Evolutionary conservation across 2,329 filamentous ascomycete genomes (phyloP).

Genomic region (Apiospora malaysiana): DNA sequence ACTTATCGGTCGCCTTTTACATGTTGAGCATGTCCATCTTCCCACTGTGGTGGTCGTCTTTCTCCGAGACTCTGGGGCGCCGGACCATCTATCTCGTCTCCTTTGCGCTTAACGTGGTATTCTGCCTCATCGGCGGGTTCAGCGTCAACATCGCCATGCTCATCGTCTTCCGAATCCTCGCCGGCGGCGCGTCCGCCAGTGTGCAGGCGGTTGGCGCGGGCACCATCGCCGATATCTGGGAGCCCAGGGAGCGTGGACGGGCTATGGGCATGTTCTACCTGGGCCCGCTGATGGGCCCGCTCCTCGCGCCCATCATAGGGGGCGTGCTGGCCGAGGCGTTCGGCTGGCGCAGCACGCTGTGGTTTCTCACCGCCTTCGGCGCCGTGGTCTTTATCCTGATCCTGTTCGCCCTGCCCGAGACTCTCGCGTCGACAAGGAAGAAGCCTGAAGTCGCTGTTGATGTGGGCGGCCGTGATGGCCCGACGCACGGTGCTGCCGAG

Average conservation of each 20-base stretch:
- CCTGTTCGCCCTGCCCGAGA: slow-evolving; percentile 69
- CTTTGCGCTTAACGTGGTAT: slow-evolving; percentile 74
- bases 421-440: slow-evolving; percentile 49
- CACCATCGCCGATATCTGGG: slow-evolving; percentile 84
- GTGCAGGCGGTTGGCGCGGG: slow-evolving; percentile 85
- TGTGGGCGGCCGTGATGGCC: slow-evolving; percentile 5
- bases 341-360: slow-evolving; percentile 79
- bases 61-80: slow-evolving; percentile 75
- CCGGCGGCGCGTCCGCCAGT: slow-evolving; percentile 78
- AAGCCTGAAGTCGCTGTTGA: slow-evolving; percentile 27
- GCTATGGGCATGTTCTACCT: slow-evolving; percentile 89
- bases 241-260: slow-evolving; percentile 70
- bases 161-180: slow-evolving; percentile 75
- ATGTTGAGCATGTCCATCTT: slow-evolving; percentile 86
- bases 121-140: slow-evolving; percentile 72
- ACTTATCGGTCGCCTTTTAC: slow-evolving; percentile 78
- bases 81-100: slow-evolving; percentile 80
- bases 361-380: slow-evolving; percentile 77
- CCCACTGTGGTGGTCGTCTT: slow-evolving; percentile 85
- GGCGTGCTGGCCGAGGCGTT: slow-evolving; percentile 72
- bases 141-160: slow-evolving; percentile 76
- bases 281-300: slow-evolving; percentile 75
- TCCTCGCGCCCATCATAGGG: slow-evolving; percentile 78
- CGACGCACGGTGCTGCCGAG: slow-evolving; percentile 14
- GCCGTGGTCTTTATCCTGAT: slow-evolving; percentile 61